Base-by-base conservation (phyloP, 2,329 filamentous ascomycete genomes). In the Aspergillus sp. region DNA sequence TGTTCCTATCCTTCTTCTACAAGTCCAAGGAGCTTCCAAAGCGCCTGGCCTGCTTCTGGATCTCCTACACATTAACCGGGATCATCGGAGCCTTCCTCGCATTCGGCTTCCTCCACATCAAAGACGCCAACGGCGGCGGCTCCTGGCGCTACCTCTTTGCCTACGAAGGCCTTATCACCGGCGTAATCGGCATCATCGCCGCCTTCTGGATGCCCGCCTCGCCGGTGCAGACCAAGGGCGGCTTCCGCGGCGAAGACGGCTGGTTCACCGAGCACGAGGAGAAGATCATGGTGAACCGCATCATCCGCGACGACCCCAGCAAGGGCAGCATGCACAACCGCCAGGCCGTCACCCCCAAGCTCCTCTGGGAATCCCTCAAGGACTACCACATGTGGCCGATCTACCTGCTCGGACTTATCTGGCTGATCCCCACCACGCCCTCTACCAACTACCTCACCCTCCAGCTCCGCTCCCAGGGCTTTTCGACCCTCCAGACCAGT, bases 161-260 rank as follows among this genome's bases (percentile, higher is more conserved):
- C 7, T 29, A 29, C 25, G 25, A 44, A 62, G 63, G 31, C 45
- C 66, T 6, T 62, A 65, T 46, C 62, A 78, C 2, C 64, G 82
- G 1, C 66, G 76, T 49, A 78, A 81, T 80, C 78, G 0, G 79
- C 74, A 1, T 83, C 79, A 78, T 83, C 81, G 75, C 53, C 63
- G 71, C 9, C 58, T 76, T 7, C 58, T 76, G 5, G 61, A 76
- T 1, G 72, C 74, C 1, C 67, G 68, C 13, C 63, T 63, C 2
- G 67, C 65, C 87, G 0, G 85, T 82, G 0, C 77, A 83, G 47
- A 89, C 87, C 5, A 80, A 77, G 16, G 77, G 78, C n/a, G 68
- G 76, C 38, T 78, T 88, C 53, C 82, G 80, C 49, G 79, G 81
- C 3, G 81, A 81, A 29, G 56, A 76, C 23, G 84, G 85, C 3